A percentile compares a stretch with the other conserved stretches of the same genome.
phyloP scores from a whole-genome alignment of 2,329 filamentous ascomycete genomes.

The Monosporascus sp. region DNA sequence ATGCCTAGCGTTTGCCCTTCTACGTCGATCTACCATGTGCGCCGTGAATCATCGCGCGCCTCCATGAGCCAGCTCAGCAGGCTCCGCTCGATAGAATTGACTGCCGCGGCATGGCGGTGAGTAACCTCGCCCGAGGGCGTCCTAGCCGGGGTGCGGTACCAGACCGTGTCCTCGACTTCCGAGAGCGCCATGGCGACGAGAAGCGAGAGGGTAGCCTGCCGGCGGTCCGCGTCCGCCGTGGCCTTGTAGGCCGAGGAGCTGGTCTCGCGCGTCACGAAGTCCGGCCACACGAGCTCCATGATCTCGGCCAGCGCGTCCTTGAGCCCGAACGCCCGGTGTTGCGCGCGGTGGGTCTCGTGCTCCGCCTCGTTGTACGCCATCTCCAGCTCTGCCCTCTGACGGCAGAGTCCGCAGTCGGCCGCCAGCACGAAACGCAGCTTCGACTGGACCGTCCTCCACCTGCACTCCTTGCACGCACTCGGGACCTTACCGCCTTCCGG shows the following conservation, averaged over 20 bases:
- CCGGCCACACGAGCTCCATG: slow-evolving; percentile 14
- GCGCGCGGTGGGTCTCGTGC: slow-evolving; percentile 14
- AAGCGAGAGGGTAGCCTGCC: slow-evolving; percentile 12
- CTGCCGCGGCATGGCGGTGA: slow-evolving; percentile 6
- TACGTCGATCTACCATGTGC: slow-evolving; percentile 15
- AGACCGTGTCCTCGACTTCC: slow-evolving; percentile 17
- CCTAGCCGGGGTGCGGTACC: slow-evolving; percentile 10
- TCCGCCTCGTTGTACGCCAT: slow-evolving; percentile 5
- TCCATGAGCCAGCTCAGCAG: slow-evolving; percentile 12
- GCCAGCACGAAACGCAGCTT: slow-evolving; percentile 10
- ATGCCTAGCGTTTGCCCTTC: too few relatives aligned
- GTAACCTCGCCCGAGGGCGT: slow-evolving; percentile 10
- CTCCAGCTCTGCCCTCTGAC: slow-evolving; percentile 2
- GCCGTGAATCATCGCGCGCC: slow-evolving; percentile 1
- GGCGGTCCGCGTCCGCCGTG: slow-evolving; percentile 11
- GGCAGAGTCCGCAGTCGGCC: slow-evolving; percentile 15
- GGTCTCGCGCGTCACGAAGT: slow-evolving; percentile 17
- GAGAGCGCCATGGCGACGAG: slow-evolving; percentile 17
- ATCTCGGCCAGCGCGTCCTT: slow-evolving; percentile 6
- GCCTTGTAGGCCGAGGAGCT: slow-evolving; percentile 8
- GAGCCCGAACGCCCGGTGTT: slow-evolving; percentile 11
- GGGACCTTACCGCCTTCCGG: slow-evolving; percentile 15
- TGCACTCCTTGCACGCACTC: slow-evolving; percentile 16
- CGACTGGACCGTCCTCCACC: slow-evolving; percentile 12
- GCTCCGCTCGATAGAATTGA: slow-evolving; percentile 10